Evolutionary conservation across 805 yeast genomes (phyloP), one percentile per base, ranked within the genome.

Genomic region (Zygoascus ofunaensis): DNA sequence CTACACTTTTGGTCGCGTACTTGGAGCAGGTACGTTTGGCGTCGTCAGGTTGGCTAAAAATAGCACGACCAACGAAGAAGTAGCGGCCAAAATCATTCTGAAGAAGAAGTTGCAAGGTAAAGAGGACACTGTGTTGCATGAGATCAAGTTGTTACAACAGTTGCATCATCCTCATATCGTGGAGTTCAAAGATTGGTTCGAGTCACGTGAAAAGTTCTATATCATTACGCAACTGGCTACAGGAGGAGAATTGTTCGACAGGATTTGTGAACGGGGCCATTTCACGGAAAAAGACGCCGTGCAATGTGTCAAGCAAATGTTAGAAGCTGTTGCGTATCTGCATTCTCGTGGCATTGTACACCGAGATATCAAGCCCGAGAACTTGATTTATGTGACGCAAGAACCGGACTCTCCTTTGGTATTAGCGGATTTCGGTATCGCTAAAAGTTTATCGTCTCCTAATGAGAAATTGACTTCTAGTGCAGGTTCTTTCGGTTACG

Each of bases 1-100:
- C 48, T 89, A 86, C 57, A 75, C 79, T 5, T 85, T 87, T 60
- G 90, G 89, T 10, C 77, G 76, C 48, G 86, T 95, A 0, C 65
- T 89, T 10, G 97, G 97, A 7, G 97, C 97, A 0, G 97, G 98
- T 4, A 77, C 94, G 0, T 92, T 87, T 63, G 97, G 98, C 34
- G 81, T 90, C 2, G 97, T 90, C 3, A 73, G 95, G 54, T 74
- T 76, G 50, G 97, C 96, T 2, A 68, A 76, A 33, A 58, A 63
- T 42, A 55, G 66, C 28, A 59, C 64, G 7, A 73, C 76, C 1
- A 63, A 65, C 35, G 87, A 86, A 54, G 79, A 82, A 47, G 95
- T 87, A 14, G 97, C 97, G 0, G 76, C 90, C 51, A 90, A 90
- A 67, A 87, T 90, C 56, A 80, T 90, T 32, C 64, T 87, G 56